Evolutionary conservation across 805 yeast species (phyloP), one percentile per base, ranked within the genome.

Genomic region (Saccharomycopsis sp.): DNA sequence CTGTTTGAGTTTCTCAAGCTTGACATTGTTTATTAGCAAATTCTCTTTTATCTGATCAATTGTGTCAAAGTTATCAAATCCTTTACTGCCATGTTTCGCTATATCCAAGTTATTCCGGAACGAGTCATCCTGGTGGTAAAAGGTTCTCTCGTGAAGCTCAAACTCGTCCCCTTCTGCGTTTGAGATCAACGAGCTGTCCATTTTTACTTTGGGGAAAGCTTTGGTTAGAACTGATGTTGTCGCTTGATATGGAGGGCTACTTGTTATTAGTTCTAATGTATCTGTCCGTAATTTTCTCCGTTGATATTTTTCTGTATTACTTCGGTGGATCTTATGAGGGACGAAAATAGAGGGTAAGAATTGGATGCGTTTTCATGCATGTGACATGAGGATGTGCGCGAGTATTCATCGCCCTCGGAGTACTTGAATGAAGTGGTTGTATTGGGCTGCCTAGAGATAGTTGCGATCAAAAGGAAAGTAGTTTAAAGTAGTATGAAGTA

Each of bases 31-130:
- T 40, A 79, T 81, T 23, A 73, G 73, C 20, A 78, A 67, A 54
- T 81, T 80, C 63, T 85, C 91, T 56, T 81, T 80, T 15, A 84
- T 74, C 88, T 90, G 84, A 64, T 87, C 92, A 2, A 86, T 77
- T 2, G 92, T 87, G 16, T 71, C 71, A 66, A 84, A 87, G 50
- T 81, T 81, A 50, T 81, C 78, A 65, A 85, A 87, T 54, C 81
- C 70, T 56, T 76, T 77, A 16, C 77, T 76, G 34, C 73, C 55
- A 23, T 46, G n/a, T 7, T 34, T 29, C 16, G 55, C 44, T 3
- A 58, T 41, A 23, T 55, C 72, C 21, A 67, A 65, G 18, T 75
- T 65, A 3, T 61, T 8, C 12, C 29, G 44, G 34, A 60, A 57
- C 14, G 53, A 51, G 41, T 60, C 62, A 47, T 60, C 62, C 40